These are phyloP conservation scores for Penicillium egyptiacum DNA, from an alignment of 495 filamentous ascomycete species.

Conservation along the genomic window DNA sequence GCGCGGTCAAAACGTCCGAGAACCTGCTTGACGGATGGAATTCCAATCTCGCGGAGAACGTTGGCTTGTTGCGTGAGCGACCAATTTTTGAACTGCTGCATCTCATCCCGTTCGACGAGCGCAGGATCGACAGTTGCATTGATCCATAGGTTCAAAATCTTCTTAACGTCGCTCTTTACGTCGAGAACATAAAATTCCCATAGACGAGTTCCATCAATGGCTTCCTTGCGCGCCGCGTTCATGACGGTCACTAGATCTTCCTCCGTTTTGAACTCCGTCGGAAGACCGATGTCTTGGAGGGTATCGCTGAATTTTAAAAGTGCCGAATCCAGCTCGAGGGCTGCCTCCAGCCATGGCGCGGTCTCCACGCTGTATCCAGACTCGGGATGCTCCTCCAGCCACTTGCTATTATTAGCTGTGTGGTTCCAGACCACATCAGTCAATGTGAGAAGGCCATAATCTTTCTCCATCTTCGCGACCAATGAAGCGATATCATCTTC, in stretches of 20 bases:
- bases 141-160: slow-evolving; percentile 70
- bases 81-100: slow-evolving; percentile 48
- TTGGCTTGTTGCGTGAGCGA: slow-evolving; percentile 60
- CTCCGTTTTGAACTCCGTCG: slow-evolving; percentile 65
- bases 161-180: slow-evolving; percentile 68
- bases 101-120: slow-evolving; percentile 34
- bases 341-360: slow-evolving; percentile 88
- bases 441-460: slow-evolving; percentile 80
- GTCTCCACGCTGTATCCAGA: slow-evolving; percentile 93
- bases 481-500: slow-evolving; percentile 79
- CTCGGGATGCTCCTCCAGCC: slow-evolving; percentile 93
- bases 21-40: slow-evolving; percentile 67
- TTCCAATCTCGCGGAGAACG: slow-evolving; percentile 60
- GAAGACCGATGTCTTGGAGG: slow-evolving; percentile 65
- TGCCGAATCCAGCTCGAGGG: slow-evolving; percentile 81
- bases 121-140: slow-evolving; percentile 51
- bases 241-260: slow-evolving; percentile 83
- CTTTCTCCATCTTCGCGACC: slow-evolving; percentile 77
- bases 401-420: slow-evolving; percentile 92
- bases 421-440: slow-evolving; percentile 99
- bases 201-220: slow-evolving; percentile 70
- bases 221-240: slow-evolving; percentile 76
- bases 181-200: slow-evolving; percentile 95
- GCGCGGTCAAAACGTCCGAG: slow-evolving; percentile 74
- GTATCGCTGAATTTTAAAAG: slow-evolving; percentile 74